These are phyloP conservation scores for Hypoxylon sp. DNA, from an alignment of 2,329 filamentous ascomycete species.

Conservation along the genomic window DNA sequence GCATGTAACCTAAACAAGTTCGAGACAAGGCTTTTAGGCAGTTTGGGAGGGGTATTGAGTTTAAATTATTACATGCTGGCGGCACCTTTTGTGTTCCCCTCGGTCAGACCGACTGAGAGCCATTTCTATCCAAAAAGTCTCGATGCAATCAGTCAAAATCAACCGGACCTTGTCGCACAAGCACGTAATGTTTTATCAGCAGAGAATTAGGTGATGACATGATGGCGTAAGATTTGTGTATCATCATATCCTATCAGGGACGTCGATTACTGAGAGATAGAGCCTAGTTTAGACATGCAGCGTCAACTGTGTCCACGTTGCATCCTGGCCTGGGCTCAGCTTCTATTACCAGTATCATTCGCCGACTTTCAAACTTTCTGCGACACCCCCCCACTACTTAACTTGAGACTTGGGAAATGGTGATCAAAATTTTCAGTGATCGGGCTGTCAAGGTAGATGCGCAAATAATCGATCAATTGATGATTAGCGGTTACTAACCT, in stretches of 20 bases:
- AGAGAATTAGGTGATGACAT: constrained; percentile 40
- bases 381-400: constrained; percentile 33
- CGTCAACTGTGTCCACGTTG: constrained; percentile 42
- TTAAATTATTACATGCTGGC: constrained; percentile 34
- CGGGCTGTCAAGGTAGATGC: constrained; percentile 3
- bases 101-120: constrained; percentile 35
- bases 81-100: constrained; percentile 29
- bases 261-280: constrained; percentile 39
- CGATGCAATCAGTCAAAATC: constrained; percentile 22
- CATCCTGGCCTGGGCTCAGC: constrained; percentile 32
- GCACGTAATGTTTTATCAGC: constrained; percentile 44
- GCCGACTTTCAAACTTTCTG: constrained; percentile 35
- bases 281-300: constrained; percentile 44
- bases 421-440: constrained; percentile 12
- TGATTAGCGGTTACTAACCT: not conserved
- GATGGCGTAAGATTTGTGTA: constrained; percentile 47
- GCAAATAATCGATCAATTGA: constrained; percentile 14
- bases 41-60: constrained; percentile 40
- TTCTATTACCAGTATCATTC: constrained; percentile 34
- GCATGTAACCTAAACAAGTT: constrained; percentile 8
- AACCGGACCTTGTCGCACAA: constrained; percentile 31
- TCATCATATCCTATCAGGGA: constrained; percentile 39
- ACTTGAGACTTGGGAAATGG: constrained; percentile 38
- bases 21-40: constrained; percentile 37
- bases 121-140: constrained; percentile 10